Percentiles rank a stretch among this genome's conserved stretches.
These are phyloP conservation scores for Ophiostoma angusticollis DNA, from an alignment of 2,329 filamentous ascomycete genomes.

Conservation along the genomic window DNA sequence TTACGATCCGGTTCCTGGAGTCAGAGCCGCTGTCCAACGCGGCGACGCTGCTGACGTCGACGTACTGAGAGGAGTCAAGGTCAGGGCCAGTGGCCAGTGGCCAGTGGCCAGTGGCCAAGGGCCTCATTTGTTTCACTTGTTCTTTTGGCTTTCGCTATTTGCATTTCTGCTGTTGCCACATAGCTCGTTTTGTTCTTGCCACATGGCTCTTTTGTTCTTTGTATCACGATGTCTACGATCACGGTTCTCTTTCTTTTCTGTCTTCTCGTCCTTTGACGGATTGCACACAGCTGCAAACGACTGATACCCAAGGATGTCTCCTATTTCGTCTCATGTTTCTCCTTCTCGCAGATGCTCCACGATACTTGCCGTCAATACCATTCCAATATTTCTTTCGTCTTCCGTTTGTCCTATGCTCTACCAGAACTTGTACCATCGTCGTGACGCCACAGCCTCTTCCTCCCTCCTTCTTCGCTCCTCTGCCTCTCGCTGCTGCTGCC, in stretches of 20 bases:
- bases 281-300: no score
- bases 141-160: background rate
- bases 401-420: slow-evolving; percentile 16
- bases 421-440: slow-evolving; percentile 46
- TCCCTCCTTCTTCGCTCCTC: slow-evolving; percentile 18
- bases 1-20: slow-evolving; percentile 12
- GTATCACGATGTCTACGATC: no score
- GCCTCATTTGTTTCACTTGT: background rate
- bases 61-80: slow-evolving; percentile 22
- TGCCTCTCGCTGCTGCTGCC: slow-evolving; percentile 26
- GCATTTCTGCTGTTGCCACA: background rate
- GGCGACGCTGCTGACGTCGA: slow-evolving; percentile 19
- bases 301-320: no score
- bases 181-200: background rate
- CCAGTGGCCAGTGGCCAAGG: background rate
- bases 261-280: background rate
- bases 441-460: slow-evolving; percentile 21
- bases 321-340: background rate
- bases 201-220: background rate
- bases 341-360: no score
- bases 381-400: background rate
- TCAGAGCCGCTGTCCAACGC: slow-evolving; percentile 10
- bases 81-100: slow-evolving; percentile 21
- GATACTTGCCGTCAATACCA: no score
- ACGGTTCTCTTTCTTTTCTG: background rate